These are phyloP conservation scores for Acidiella bohemica DNA, from an alignment of 495 filamentous ascomycete species.

Conservation along the genomic window DNA sequence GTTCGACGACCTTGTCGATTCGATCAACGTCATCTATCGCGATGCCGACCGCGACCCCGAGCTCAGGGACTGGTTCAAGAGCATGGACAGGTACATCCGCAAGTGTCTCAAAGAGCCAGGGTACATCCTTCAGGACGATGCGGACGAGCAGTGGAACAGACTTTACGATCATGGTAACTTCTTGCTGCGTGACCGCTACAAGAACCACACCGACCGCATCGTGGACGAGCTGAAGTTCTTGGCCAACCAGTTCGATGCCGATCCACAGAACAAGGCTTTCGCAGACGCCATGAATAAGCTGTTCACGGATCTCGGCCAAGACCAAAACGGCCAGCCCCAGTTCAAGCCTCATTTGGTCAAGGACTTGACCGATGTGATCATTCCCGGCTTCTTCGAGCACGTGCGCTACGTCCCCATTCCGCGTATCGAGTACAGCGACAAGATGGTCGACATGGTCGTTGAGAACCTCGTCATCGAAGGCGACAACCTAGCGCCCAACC, in stretches of 20 bases:
- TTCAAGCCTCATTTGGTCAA: slow-evolving; percentile 90
- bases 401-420: slow-evolving; percentile 87
- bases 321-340: slow-evolving; percentile 64
- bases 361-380: slow-evolving; percentile 73
- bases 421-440: slow-evolving; percentile 83
- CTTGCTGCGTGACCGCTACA: slow-evolving; percentile 80
- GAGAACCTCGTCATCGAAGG: slow-evolving; percentile 93
- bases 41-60: slow-evolving; percentile 85
- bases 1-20: slow-evolving; percentile 67
- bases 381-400: slow-evolving; percentile 74
- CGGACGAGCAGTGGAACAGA: slow-evolving; percentile 69
- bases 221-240: slow-evolving; percentile 84
- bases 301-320: slow-evolving; percentile 75
- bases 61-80: slow-evolving; percentile 78
- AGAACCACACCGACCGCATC: slow-evolving; percentile 73
- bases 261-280: slow-evolving; percentile 73
- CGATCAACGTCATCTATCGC: slow-evolving; percentile 76
- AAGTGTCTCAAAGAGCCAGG: slow-evolving; percentile 78
- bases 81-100: slow-evolving; percentile 62
- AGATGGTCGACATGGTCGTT: slow-evolving; percentile 69
- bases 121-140: slow-evolving; percentile 73
- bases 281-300: slow-evolving; percentile 63
- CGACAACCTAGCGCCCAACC: slow-evolving; percentile 94
- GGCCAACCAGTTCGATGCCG: slow-evolving; percentile 74
- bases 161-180: slow-evolving; percentile 80